Evolutionary conservation across 2,329 filamentous ascomycete genomes (phyloP).

Genomic region (Curvularia sp.): DNA sequence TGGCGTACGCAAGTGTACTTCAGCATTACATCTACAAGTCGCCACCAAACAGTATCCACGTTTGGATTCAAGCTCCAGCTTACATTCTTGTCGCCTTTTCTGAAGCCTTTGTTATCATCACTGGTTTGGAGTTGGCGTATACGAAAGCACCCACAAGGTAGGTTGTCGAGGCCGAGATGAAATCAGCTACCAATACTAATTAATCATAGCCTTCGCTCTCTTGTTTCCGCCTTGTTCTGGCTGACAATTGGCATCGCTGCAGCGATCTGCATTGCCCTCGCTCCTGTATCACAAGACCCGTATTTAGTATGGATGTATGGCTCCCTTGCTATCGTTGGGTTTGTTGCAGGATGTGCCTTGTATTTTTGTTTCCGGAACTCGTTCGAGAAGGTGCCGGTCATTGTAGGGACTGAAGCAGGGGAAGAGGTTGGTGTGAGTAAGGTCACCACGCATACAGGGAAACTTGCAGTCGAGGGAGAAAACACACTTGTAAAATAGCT

Average conservation of each 20-base stretch:
- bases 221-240: conserved; percentile 43
- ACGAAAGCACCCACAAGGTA: conserved; percentile 44
- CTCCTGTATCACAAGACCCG: conserved; percentile 38
- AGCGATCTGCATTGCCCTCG: conserved; percentile 37
- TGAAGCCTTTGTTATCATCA: conserved; percentile 53
- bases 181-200: background rate
- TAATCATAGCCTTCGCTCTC: conserved; percentile 19
- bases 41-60: conserved; percentile 45
- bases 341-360: conserved; percentile 19
- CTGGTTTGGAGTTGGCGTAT: conserved; percentile 52
- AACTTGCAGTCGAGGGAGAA: background rate
- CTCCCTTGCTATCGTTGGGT: conserved; percentile 13
- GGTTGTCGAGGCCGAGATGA: background rate
- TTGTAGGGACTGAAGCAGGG: background rate
- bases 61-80: conserved; percentile 50
- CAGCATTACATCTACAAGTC: conserved; percentile 40
- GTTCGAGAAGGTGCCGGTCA: conserved; percentile 32
- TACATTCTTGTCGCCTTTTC: conserved; percentile 49
- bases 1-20: conserved; percentile 35
- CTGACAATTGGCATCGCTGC: conserved; percentile 36
- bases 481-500: background rate
- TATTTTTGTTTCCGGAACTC: conserved; percentile 55
- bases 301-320: conserved; percentile 33
- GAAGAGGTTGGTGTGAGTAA: background rate
- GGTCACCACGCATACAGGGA: background rate